phyloP scores from a whole-genome alignment of 495 filamentous ascomycete species.

The Podospora didyma region DNA sequence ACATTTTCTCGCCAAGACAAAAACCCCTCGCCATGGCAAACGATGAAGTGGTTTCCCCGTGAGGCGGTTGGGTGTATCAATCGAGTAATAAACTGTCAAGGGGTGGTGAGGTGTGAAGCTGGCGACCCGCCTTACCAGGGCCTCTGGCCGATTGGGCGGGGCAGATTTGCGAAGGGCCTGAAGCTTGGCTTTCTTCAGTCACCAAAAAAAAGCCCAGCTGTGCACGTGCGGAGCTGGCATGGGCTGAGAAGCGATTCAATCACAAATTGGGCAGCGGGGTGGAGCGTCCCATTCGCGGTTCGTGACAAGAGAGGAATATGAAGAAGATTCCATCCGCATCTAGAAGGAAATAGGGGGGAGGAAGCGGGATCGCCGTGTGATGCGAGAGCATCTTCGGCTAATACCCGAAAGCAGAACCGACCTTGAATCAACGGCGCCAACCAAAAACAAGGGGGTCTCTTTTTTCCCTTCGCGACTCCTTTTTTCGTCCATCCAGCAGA shows the following conservation, averaged over 20 bases:
- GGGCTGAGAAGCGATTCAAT: too few species aligned
- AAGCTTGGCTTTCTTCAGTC: too few species aligned
- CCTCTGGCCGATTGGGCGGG: not conserved
- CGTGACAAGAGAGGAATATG: not conserved
- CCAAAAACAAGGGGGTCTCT: not conserved
- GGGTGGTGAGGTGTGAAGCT: not conserved
- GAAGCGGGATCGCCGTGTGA: not conserved
- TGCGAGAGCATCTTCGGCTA: not conserved
- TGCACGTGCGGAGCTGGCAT: too few species aligned
- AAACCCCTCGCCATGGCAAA: not conserved
- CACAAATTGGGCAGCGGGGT: not conserved
- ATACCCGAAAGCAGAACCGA: not conserved
- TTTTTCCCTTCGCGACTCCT: too few species aligned
- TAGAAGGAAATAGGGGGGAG: not conserved
- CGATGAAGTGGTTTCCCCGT: not conserved
- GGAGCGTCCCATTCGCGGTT: not conserved
- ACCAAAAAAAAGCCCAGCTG: too few species aligned
- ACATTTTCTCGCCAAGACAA: not conserved
- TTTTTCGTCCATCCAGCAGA: too few species aligned
- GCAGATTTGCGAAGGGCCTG: too few species aligned
- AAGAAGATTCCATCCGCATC: not conserved
- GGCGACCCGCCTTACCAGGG: not conserved
- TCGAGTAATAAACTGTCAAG: not conserved
- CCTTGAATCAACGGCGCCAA: not conserved
- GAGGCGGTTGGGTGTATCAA: not conserved